phyloP scores from a whole-genome alignment of 306 rosid genomes.

The Alnus rubra region DNA sequence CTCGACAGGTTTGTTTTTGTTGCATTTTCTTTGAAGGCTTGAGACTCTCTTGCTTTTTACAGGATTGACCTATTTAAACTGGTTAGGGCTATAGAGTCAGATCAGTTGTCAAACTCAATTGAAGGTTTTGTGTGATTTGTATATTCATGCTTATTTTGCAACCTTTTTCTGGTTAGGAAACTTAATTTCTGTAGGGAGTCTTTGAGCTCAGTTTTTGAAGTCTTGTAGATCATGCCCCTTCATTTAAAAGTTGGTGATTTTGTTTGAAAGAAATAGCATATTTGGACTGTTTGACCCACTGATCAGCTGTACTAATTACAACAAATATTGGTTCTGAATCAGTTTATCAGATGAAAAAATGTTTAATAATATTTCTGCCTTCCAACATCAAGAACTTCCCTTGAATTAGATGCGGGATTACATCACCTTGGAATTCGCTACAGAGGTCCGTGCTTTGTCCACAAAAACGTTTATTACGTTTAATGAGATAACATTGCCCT shows the following conservation, averaged over 20 bases:
- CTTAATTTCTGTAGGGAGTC: too few relatives aligned
- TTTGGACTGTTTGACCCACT: background rate
- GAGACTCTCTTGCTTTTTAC: constrained; percentile 2
- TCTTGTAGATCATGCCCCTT: background rate
- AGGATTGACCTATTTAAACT: constrained; percentile 4
- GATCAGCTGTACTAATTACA: background rate
- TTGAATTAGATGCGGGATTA: background rate
- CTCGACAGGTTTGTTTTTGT: constrained; percentile 55
- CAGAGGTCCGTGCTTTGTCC: background rate
- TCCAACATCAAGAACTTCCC: background rate
- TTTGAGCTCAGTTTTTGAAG: background rate
- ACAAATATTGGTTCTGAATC: background rate
- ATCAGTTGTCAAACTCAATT: background rate
- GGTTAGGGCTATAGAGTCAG: background rate
- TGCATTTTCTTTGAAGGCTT: constrained; percentile 5
- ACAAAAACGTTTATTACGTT: background rate
- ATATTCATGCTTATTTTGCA: background rate
- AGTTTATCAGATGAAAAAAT: background rate
- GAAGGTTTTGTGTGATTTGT: background rate
- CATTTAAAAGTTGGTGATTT: background rate
- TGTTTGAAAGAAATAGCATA: background rate
- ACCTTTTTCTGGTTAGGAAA: background rate
- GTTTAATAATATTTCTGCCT: too few relatives aligned
- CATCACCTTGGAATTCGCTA: background rate
- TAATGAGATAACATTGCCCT: background rate